These are phyloP conservation scores for Neurospora sp. DNA, from an alignment of 495 filamentous ascomycete species.

Conservation along the genomic window DNA sequence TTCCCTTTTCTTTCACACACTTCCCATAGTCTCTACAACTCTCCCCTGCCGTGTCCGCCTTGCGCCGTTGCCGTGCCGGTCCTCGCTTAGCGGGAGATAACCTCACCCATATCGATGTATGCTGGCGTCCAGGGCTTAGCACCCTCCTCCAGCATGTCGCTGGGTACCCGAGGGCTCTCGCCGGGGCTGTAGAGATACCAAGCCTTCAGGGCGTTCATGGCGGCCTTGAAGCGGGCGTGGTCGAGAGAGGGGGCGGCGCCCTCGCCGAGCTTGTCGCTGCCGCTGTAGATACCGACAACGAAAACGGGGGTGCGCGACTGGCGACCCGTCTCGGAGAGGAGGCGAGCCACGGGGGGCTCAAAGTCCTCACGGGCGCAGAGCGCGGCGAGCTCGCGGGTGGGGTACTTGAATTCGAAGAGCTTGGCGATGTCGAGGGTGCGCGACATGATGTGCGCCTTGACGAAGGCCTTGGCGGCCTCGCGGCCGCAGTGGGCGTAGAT, in stretches of 20 bases:
- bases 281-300: conserved; percentile 88
- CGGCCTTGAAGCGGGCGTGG: conserved; percentile 65
- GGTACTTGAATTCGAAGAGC: conserved; percentile 74
- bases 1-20: background rate
- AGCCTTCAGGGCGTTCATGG: conserved; percentile 72
- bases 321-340: conserved; percentile 82
- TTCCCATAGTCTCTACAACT: background rate
- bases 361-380: conserved; percentile 85
- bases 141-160: conserved; percentile 57
- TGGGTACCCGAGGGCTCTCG: conserved; percentile 57
- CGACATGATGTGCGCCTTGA: conserved; percentile 69
- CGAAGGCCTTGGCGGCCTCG: conserved; percentile 64
- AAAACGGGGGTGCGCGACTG: conserved; percentile 74
- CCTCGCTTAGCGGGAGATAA: conserved; percentile 42
- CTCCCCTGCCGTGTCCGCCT: background rate
- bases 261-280: conserved; percentile 81
- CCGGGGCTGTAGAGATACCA: conserved; percentile 93
- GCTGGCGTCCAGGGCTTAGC: conserved; percentile 60
- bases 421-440: conserved; percentile 63
- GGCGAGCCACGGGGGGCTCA: conserved; percentile 72
- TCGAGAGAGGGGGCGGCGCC: conserved; percentile 63
- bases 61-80: no score
- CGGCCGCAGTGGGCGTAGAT: conserved; percentile 72
- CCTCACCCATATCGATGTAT: conserved; percentile 81
- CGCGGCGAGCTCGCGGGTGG: conserved; percentile 65